Base-by-base conservation (phyloP, 352 stramenopile genomes). In the Albugo laibachii region DNA sequence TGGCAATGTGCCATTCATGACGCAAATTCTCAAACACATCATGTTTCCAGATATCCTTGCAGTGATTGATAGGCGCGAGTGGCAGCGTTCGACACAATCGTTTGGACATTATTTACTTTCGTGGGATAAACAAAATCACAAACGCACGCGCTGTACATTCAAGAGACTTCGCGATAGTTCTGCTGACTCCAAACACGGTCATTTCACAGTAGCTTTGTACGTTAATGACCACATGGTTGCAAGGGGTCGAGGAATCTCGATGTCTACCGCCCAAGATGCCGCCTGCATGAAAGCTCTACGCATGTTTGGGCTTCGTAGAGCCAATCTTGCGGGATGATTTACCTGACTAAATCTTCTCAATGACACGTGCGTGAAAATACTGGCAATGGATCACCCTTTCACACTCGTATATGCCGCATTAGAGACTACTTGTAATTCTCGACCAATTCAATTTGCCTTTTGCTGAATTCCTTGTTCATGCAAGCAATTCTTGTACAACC, bases 71-170 rank as follows among this genome's bases (percentile, higher is more conserved):
- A 62, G 72, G 13, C 75, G 78, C n/a, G 65, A 88, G 52, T 88
- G 75, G 75, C 83, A 89, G 69, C 82, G 76, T 24, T 65, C 75
- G 5, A 69, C 66, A 27, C 83, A 86, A 47, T 61, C 79, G 16
- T 68, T 92, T 1, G 46, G 45, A 5, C 65, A 85, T 35, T 77
- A 87, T 48, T 46, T 88, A 4, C 49, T 38, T 15, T 59, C 78
- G 5, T 88, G 75, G 75, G 61, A 60, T 24, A 52, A 53, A 15
- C 57, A 53, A 1, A 59, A 54, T 11, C 43, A 39, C 6, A 45
- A 50, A 11, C 61, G 43, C 18, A 68, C 81, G 37, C 31, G 56
- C 14, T 81, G 62, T 45, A 58, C 61, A 45, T 84, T 88, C 48
- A 69, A 66, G 40, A 65, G 24, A 41, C 15, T 60, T 83, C 27